A percentile compares a stretch with the other conserved stretches of the same genome.
phyloP scores from a whole-genome alignment of 768 basidiomycete species.

The Termitomyces sp. region DNA sequence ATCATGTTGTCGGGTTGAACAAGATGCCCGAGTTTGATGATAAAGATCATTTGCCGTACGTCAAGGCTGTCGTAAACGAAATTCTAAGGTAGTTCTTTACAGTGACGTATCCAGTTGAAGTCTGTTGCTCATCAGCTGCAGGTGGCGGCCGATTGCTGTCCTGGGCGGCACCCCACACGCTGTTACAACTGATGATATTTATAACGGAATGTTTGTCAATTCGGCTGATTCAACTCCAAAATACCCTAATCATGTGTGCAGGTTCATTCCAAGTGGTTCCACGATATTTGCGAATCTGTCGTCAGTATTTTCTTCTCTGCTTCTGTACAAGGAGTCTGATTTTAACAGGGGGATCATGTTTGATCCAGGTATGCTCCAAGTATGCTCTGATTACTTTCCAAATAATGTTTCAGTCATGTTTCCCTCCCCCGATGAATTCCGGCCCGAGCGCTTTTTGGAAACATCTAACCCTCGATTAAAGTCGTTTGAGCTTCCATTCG shows the following conservation, averaged over 20 bases:
- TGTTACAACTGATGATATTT: constrained; percentile 10
- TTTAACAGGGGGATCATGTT: constrained; percentile 8
- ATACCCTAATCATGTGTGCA: not conserved
- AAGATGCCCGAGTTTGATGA: constrained; percentile 13
- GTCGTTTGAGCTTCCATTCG: constrained; percentile 26
- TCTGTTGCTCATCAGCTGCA: not conserved
- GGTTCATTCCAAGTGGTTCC: constrained; percentile 12
- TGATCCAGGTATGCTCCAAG: constrained; percentile 6
- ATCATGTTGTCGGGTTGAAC: constrained; percentile 7
- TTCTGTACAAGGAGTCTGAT: not conserved
- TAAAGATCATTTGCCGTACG: constrained; percentile 11
- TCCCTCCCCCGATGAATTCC: constrained; percentile 7
- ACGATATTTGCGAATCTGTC: constrained; percentile 9
- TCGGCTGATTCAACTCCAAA: not conserved
- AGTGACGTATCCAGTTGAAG: not conserved
- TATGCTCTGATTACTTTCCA: not conserved
- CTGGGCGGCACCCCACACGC: constrained; percentile 13
- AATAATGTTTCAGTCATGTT: constrained; percentile 2
- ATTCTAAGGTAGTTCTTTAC: constrained; percentile 8
- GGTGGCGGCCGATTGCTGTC: constrained; percentile 13
- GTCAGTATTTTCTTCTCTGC: not conserved
- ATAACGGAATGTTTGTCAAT: constrained; percentile 8
- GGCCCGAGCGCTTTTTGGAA: constrained; percentile 20
- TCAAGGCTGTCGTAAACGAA: constrained; percentile 13
- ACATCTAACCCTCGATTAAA: constrained; percentile 2